These are phyloP conservation scores for Phoma sp. DNA, from an alignment of 2,329 filamentous ascomycete species.

Conservation along the genomic window DNA sequence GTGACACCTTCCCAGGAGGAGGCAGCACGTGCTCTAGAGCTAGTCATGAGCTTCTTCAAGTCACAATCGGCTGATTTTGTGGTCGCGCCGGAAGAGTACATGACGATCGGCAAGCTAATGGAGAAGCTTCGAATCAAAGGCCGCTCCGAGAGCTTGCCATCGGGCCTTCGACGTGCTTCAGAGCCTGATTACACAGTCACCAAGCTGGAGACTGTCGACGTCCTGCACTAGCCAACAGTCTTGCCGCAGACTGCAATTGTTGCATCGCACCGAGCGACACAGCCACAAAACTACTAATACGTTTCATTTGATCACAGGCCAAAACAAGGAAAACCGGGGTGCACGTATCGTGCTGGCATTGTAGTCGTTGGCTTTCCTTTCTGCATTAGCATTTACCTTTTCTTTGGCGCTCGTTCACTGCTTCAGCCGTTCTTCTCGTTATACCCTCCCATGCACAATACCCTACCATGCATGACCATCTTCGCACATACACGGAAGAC, in stretches of 20 bases:
- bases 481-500: constrained; percentile 40
- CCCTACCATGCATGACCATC: constrained; percentile 28
- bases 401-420: constrained; percentile 15
- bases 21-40: constrained; percentile 79
- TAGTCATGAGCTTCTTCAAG: constrained; percentile 82
- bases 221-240: constrained; percentile 31
- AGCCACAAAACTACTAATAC: constrained; percentile 14
- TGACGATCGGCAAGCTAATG: constrained; percentile 80
- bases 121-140: constrained; percentile 81
- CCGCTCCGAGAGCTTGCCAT: constrained; percentile 42
- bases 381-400: constrained; percentile 39
- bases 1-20: constrained; percentile 80
- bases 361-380: constrained; percentile 18
- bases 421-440: constrained; percentile 17
- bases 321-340: constrained; percentile 4
- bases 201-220: constrained; percentile 42
- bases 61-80: constrained; percentile 72
- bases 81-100: constrained; percentile 78
- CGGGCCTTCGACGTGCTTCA: constrained; percentile 44
- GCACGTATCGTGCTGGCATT: constrained; percentile 21
- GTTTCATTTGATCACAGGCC: constrained; percentile 5
- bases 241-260: constrained; percentile 15
- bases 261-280: constrained; percentile 16
- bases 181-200: constrained; percentile 41
- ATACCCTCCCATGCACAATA: constrained; percentile 35